phyloP scores from a whole-genome alignment of 192 early-diverging fungal species.

The Entomortierella beljakovae region DNA sequence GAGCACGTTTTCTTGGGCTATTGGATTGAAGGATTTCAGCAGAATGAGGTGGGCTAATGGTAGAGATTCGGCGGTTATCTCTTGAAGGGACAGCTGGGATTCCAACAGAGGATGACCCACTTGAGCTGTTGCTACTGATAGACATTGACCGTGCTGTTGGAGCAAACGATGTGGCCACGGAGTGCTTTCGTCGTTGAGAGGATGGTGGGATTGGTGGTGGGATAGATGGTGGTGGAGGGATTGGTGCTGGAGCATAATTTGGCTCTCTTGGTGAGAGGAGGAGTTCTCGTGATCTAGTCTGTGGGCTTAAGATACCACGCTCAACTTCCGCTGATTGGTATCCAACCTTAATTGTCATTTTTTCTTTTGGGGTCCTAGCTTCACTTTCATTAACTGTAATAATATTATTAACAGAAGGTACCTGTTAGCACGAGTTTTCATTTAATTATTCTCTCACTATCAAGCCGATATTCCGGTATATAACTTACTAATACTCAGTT shows the following conservation, averaged over 20 bases:
- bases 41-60: constrained; percentile 14
- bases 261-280: constrained; percentile 45
- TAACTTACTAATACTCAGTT: constrained; percentile 36
- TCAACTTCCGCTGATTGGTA: constrained; percentile 17
- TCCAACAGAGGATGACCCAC: constrained; percentile 19
- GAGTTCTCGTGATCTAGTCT: constrained; percentile 24
- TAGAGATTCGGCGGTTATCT: constrained; percentile 40
- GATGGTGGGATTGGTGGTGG: constrained; percentile 50
- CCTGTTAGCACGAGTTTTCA: too few relatives aligned
- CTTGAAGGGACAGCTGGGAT: constrained; percentile 23
- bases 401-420: constrained; percentile 25
- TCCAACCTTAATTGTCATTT: constrained; percentile 38
- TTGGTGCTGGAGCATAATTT: constrained; percentile 21
- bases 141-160: constrained; percentile 42
- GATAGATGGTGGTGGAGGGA: constrained; percentile 36
- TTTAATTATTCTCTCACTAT: too few relatives aligned
- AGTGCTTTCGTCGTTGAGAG: constrained; percentile 39
- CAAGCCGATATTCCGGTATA: too few relatives aligned
- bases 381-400: background rate
- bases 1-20: constrained; percentile 15
- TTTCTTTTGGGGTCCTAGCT: background rate
- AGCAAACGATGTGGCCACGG: constrained; percentile 14
- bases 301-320: background rate
- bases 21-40: constrained; percentile 26
- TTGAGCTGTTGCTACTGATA: constrained; percentile 45